phyloP scores from a whole-genome alignment of 805 yeast genomes.

The Wickerhamiella sorbophila region DNA sequence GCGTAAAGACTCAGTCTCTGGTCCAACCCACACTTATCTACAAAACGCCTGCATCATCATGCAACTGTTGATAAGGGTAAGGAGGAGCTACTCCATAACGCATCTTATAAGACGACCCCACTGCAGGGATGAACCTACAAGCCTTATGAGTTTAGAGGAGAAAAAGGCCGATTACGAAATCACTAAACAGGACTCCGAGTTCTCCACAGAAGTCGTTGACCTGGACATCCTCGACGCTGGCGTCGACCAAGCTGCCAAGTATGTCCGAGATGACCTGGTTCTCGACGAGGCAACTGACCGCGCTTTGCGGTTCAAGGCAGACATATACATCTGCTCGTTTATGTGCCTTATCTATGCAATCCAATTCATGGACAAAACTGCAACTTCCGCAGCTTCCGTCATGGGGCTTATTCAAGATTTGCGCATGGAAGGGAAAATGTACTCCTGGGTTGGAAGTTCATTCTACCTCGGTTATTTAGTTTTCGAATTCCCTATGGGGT shows the following conservation, averaged over 20 bases:
- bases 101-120: too few relatives aligned
- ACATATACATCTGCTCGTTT: constrained; percentile 36
- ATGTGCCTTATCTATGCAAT: constrained; percentile 35
- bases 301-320: constrained; percentile 34
- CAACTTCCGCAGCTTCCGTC: constrained; percentile 39
- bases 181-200: too few relatives aligned
- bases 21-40: too few relatives aligned
- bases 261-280: constrained; percentile 18
- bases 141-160: too few relatives aligned
- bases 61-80: too few relatives aligned
- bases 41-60: too few relatives aligned
- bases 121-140: too few relatives aligned
- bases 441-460: constrained; percentile 40
- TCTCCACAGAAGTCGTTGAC: too few relatives aligned
- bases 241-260: constrained; percentile 28
- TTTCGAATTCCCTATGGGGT: constrained; percentile 37
- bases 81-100: too few relatives aligned
- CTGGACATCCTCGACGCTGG: too few relatives aligned
- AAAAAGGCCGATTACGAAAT: too few relatives aligned
- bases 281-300: not conserved
- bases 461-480: constrained; percentile 51
- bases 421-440: constrained; percentile 32
- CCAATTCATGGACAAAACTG: constrained; percentile 47
- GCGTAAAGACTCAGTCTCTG: too few relatives aligned
- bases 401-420: constrained; percentile 35